These are phyloP conservation scores for Diaporthe ampelina DNA, from an alignment of 2,329 filamentous ascomycete genomes.

Conservation along the genomic window DNA sequence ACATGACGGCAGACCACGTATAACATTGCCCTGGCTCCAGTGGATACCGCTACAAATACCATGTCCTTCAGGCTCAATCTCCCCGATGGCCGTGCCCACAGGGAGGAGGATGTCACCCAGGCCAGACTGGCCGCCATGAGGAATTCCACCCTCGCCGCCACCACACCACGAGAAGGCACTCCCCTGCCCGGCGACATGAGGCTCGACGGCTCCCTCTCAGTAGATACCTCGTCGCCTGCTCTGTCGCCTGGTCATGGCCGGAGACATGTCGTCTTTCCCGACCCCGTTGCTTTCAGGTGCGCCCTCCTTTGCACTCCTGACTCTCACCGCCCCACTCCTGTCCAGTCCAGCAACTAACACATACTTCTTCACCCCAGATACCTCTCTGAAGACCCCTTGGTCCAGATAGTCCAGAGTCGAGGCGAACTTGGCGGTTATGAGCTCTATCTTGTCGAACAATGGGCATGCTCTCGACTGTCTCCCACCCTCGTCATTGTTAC, in stretches of 20 bases:
- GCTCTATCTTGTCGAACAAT: conserved; percentile 95
- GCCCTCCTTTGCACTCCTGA: conserved; percentile 37
- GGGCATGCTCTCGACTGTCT: conserved; percentile 92
- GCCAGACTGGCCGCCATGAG: conserved; percentile 50
- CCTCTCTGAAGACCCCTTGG: conserved; percentile 86
- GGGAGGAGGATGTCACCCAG: conserved; percentile 56
- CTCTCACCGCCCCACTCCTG: not conserved
- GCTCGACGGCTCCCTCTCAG: conserved; percentile 46
- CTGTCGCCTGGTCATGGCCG: conserved; percentile 50
- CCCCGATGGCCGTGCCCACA: conserved; percentile 51
- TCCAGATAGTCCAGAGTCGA: conserved; percentile 80
- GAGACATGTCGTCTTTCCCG: conserved; percentile 68
- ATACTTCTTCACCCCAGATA: conserved; percentile 64
- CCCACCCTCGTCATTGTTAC: conserved; percentile 94
- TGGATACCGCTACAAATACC: conserved; percentile 39
- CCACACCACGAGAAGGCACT: conserved; percentile 41
- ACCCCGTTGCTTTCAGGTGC: conserved; percentile 70
- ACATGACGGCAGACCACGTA: conserved; percentile 26
- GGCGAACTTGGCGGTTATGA: conserved; percentile 85
- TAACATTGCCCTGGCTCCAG: conserved; percentile 17
- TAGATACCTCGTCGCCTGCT: conserved; percentile 42
- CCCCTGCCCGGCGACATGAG: conserved; percentile 40
- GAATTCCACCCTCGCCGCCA: conserved; percentile 44
- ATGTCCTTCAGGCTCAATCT: conserved; percentile 58
- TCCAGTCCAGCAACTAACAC: conserved; percentile 7